These are phyloP conservation scores for Fusarium burgessii DNA, from an alignment of 2,329 filamentous ascomycete genomes.

Conservation along the genomic window DNA sequence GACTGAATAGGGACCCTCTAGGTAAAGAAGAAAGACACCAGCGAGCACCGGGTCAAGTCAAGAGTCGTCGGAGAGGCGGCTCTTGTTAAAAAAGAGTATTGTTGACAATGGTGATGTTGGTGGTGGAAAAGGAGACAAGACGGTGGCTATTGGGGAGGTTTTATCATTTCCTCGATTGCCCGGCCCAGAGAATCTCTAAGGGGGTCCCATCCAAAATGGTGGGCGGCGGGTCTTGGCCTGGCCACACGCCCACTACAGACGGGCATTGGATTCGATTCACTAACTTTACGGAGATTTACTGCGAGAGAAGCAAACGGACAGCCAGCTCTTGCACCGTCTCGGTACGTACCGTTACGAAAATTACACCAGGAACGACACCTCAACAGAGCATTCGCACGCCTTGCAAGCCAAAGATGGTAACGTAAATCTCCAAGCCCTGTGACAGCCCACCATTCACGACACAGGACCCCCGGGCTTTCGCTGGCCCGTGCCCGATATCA, in stretches of 20 bases:
- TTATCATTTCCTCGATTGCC: conserved; percentile 48
- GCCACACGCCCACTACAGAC: conserved; percentile 14
- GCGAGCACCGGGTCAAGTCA: conserved; percentile 34
- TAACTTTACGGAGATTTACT: conserved; percentile 25
- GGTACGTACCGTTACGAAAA: conserved; percentile 26
- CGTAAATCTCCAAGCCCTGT: conserved; percentile 41
- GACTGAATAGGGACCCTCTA: conserved; percentile 11
- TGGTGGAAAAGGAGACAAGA: conserved; percentile 41
- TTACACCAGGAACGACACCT: conserved; percentile 19
- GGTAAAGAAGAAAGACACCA: conserved; percentile 29
- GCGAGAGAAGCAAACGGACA: conserved; percentile 12
- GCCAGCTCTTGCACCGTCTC: conserved; percentile 8
- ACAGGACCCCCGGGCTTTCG: conserved; percentile 34
- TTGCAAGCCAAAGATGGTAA: conserved; percentile 8
- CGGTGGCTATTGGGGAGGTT: conserved; percentile 48
- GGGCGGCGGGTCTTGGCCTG: conserved; percentile 30
- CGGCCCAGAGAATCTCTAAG: conserved; percentile 35
- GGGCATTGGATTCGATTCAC: background rate
- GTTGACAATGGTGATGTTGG: conserved; percentile 42
- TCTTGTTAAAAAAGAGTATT: conserved; percentile 26
- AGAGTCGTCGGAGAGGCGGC: conserved; percentile 40
- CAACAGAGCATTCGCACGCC: conserved; percentile 21
- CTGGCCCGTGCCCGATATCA: conserved; percentile 36
- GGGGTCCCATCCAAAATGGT: conserved; percentile 34
- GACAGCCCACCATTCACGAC: conserved; percentile 23